These are phyloP conservation scores for Xylaria bambusicola DNA, from an alignment of 495 filamentous ascomycete genomes.

Conservation along the genomic window DNA sequence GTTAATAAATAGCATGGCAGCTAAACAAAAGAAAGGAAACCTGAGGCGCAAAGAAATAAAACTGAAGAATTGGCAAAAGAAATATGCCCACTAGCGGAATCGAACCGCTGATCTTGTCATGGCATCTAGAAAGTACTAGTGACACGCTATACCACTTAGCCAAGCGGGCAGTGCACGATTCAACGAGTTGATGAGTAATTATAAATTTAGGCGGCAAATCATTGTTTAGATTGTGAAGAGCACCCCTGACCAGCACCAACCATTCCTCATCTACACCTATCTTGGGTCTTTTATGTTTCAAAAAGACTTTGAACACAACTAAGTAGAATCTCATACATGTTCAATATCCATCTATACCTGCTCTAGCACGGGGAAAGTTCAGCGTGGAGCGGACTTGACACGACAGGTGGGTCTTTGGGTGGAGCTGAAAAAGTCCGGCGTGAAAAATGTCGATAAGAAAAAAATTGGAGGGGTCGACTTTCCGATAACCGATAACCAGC, in stretches of 20 bases:
- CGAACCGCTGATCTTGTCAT: slow-evolving; percentile 19
- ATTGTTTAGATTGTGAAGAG: no score
- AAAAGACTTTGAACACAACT: no score
- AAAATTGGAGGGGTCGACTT: slow-evolving; percentile 18
- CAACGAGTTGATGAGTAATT: background rate
- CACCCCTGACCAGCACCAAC: no score
- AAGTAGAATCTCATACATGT: background rate
- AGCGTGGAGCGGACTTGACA: background rate
- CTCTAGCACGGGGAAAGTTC: background rate
- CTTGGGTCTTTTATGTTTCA: no score
- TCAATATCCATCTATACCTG: background rate
- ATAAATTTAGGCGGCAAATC: no score
- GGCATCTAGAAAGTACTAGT: slow-evolving; percentile 8
- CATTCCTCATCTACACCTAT: no score
- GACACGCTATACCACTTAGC: slow-evolving; percentile 19
- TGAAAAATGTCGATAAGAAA: slow-evolving; percentile 11
- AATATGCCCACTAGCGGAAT: slow-evolving; percentile 12
- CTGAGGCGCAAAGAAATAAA: slow-evolving; percentile 2
- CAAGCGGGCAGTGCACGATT: slow-evolving; percentile 3
- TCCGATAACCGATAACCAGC: slow-evolving; percentile 16
- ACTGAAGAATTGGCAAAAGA: background rate
- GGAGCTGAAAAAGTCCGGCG: background rate
- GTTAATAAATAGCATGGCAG: no score
- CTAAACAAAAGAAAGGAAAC: no score
- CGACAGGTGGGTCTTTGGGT: background rate